Evolutionary conservation across 179 eudicot species (phyloP), one percentile per base, ranked within the genome.

Genomic region (Corrigiola litoralis): DNA sequence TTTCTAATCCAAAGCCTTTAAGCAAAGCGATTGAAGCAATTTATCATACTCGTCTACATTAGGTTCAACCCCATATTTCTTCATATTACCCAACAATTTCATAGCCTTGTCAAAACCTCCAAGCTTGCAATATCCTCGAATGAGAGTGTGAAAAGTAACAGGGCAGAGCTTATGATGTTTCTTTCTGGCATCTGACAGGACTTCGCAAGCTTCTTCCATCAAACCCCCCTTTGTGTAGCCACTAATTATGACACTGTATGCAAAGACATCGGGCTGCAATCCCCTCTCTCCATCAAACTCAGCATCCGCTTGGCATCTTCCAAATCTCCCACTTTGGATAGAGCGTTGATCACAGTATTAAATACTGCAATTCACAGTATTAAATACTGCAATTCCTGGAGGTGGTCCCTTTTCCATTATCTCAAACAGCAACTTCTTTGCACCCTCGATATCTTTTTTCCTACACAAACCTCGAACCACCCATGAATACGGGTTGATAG

Each of bases 81-180:
- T 80, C 97, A 94, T 94, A 74, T 86, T 85, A 9, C 68, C 65
- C 68, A 94, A 63, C 64, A 87, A 68, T 67, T 78, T 68, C 78
- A 90, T 54, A 27, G 97, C 99, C 80, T 79, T 78, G 33, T 85
- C 96, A 66, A 80, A 88, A 55, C 86, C 75, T 68, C 71, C 87
- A 25, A 90, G 81, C 82, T 83, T 94, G 81, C 97, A 90, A 36
- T 81, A 94, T 13, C 95, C 97, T n/a, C 96, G 87, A 72, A 90
- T 86, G 17, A 94, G 75, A 2, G 86, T 66, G 56, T 88, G 96
- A 68, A 76, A 88, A 57, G 87, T 83, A 25, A 75, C 86, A 10
- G 86, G 89, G 44, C 76, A 73, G 53, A 94, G 81, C 69, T 83
- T 85, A 2, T 69, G 52, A 71, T 94, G 99, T 60, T 75, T 74